phyloP scores from a whole-genome alignment of 2,329 filamentous ascomycete genomes.

The Ascochyta lentis region DNA sequence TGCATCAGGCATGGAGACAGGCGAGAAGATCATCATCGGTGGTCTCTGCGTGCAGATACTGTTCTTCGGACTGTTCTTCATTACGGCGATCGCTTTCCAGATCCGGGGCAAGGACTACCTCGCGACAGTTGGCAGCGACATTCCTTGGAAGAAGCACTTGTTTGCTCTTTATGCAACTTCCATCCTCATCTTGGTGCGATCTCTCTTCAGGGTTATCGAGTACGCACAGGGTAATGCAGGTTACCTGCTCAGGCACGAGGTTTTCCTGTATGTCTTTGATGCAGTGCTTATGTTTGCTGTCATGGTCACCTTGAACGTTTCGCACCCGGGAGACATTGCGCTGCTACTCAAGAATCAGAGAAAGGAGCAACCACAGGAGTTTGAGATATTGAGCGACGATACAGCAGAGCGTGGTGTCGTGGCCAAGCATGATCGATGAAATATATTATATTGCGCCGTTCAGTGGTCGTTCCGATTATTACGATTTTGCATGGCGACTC shows the following conservation, averaged over 20 bases:
- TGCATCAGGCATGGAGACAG: conserved; percentile 38
- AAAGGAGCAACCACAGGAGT: conserved; percentile 3
- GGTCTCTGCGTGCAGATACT: conserved; percentile 57
- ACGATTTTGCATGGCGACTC: not conserved
- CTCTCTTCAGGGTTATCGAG: conserved; percentile 58
- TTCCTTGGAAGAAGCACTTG: conserved; percentile 48
- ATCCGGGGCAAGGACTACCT: conserved; percentile 9
- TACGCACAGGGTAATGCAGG: conserved; percentile 56
- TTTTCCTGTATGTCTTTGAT: conserved; percentile 56
- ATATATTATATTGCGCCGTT: not conserved
- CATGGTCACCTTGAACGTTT: conserved; percentile 49
- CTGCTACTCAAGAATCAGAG: conserved; percentile 8
- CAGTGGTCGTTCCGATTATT: not conserved
- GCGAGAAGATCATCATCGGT: conserved; percentile 53
- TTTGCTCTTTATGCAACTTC: conserved; percentile 53
- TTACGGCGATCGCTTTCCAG: conserved; percentile 25
- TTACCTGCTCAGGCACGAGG: conserved; percentile 53
- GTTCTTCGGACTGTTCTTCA: conserved; percentile 58
- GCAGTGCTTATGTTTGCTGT: conserved; percentile 52
- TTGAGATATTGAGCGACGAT: not conserved
- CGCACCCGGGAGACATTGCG: conserved; percentile 44
- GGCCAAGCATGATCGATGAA: not conserved
- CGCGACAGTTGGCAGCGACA: not conserved
- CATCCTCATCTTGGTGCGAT: conserved; percentile 57
- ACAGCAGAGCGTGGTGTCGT: conserved; percentile 1